phyloP scores from a whole-genome alignment of 2,329 filamentous ascomycete genomes.

The Periconia sp. region DNA sequence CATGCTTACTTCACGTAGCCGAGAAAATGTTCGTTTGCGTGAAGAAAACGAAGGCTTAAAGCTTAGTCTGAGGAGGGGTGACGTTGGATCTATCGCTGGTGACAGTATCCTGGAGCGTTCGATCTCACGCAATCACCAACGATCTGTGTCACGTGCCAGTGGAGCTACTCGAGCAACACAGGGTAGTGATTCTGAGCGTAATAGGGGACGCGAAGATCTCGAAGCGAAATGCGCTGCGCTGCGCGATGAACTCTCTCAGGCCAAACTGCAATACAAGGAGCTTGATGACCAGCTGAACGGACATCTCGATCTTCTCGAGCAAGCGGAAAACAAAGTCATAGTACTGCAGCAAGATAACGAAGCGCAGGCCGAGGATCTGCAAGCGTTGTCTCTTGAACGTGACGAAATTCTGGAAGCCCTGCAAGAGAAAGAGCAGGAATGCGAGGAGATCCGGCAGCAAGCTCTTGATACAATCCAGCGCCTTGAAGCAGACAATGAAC shows the following conservation, averaged over 20 bases:
- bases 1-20: conserved; percentile 94
- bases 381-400: conserved; percentile 77
- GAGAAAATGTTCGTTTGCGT: conserved; percentile 91
- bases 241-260: conserved; percentile 81
- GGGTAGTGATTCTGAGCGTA: conserved; percentile 67
- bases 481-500: conserved; percentile 67
- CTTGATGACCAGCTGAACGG: conserved; percentile 80
- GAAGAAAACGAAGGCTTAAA: conserved; percentile 98
- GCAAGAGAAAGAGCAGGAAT: conserved; percentile 61
- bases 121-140: conserved; percentile 76
- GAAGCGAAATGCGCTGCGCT: conserved; percentile 82
- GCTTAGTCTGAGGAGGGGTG: conserved; percentile 75
- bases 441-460: conserved; percentile 57
- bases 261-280: conserved; percentile 88
- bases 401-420: conserved; percentile 81
- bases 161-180: conserved; percentile 57
- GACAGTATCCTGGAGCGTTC: conserved; percentile 96
- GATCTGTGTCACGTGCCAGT: conserved; percentile 75
- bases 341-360: conserved; percentile 81
- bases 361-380: conserved; percentile 75
- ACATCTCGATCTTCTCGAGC: conserved; percentile 77
- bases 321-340: conserved; percentile 58
- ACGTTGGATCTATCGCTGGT: conserved; percentile 63
- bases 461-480: conserved; percentile 61
- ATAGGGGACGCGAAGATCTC: conserved; percentile 67